Evolutionary conservation across 495 filamentous ascomycete genomes (phyloP).

Genomic region (Neohortaea acidophila): DNA sequence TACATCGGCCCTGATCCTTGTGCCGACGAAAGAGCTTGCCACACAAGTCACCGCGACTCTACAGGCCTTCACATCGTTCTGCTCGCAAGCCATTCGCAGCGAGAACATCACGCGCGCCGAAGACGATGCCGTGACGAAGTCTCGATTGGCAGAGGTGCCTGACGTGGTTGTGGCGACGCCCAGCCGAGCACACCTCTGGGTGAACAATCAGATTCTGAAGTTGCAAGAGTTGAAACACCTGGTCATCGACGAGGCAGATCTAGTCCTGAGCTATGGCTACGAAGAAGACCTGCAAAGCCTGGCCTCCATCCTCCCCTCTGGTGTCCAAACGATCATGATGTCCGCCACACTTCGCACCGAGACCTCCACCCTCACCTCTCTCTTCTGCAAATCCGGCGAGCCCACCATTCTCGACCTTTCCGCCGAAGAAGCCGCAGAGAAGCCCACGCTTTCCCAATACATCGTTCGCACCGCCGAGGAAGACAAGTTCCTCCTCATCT

Average conservation of each 20-base stretch:
- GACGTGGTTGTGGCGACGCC: slow-evolving; percentile 87
- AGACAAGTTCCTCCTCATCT: slow-evolving; percentile 87
- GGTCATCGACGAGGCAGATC: slow-evolving; percentile 88
- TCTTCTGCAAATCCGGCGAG: slow-evolving; percentile 49
- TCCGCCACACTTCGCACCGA: slow-evolving; percentile 81
- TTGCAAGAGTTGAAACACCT: slow-evolving; percentile 58
- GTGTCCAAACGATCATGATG: slow-evolving; percentile 82
- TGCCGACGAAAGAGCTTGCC: slow-evolving; percentile 86
- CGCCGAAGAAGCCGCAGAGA: slow-evolving; percentile 44
- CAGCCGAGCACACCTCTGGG: slow-evolving; percentile 51
- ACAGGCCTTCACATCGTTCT: slow-evolving; percentile 59
- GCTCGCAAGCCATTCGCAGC: slow-evolving; percentile 62
- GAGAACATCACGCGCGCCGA: slow-evolving; percentile 80
- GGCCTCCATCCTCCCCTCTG: slow-evolving; percentile 59
- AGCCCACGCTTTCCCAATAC: slow-evolving; percentile 67
- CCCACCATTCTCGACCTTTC: slow-evolving; percentile 66
- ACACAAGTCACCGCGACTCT: slow-evolving; percentile 69
- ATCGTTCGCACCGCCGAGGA: slow-evolving; percentile 85
- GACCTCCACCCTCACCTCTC: slow-evolving; percentile 65
- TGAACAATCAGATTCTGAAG: slow-evolving; percentile 52
- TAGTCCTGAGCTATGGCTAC: slow-evolving; percentile 90
- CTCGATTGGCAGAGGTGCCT: slow-evolving; percentile 71
- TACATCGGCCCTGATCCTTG: slow-evolving; percentile 64
- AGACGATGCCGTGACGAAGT: slow-evolving; percentile 68
- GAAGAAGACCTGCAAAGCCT: slow-evolving; percentile 73